Evolutionary conservation across 2,329 filamentous ascomycete genomes (phyloP).

Genomic region (Beauveria rudraprayagi): DNA sequence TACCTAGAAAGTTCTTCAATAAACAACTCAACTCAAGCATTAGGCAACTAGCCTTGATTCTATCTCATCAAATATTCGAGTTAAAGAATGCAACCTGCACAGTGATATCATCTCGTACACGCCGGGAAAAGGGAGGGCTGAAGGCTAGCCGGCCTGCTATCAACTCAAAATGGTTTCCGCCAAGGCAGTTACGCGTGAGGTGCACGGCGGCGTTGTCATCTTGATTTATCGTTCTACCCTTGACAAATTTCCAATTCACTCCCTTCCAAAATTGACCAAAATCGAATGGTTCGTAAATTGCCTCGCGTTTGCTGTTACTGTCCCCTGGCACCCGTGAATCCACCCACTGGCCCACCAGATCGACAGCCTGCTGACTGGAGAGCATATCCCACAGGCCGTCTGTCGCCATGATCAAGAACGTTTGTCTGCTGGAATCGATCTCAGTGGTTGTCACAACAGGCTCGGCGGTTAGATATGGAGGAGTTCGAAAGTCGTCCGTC

Average conservation of each 20-base stretch:
- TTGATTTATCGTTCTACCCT: constrained; percentile 4
- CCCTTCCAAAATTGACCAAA: not conserved
- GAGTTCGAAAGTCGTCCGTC: not conserved
- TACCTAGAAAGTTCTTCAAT: not conserved
- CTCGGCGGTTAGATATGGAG: not conserved
- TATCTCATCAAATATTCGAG: not conserved
- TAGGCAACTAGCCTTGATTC: not conserved
- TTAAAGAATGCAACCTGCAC: constrained; percentile 61
- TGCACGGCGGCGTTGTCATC: constrained; percentile 65
- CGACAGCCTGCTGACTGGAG: constrained; percentile 43
- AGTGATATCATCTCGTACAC: constrained; percentile 60
- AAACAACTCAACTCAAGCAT: not conserved
- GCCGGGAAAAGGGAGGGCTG: constrained; percentile 57
- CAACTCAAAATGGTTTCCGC: constrained; percentile 64
- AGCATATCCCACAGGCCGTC: constrained; percentile 56
- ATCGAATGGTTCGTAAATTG: not conserved
- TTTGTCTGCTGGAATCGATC: not conserved
- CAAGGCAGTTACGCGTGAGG: constrained; percentile 66
- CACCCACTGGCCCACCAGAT: constrained; percentile 44
- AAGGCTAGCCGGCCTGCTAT: constrained; percentile 62
- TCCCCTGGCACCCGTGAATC: not conserved
- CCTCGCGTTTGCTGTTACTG: not conserved
- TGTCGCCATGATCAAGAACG: constrained; percentile 41
- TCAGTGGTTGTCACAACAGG: not conserved
- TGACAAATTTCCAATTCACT: constrained; percentile 4